phyloP scores from a whole-genome alignment of 2,329 filamentous ascomycete genomes.

The Pezicula radicicola region DNA sequence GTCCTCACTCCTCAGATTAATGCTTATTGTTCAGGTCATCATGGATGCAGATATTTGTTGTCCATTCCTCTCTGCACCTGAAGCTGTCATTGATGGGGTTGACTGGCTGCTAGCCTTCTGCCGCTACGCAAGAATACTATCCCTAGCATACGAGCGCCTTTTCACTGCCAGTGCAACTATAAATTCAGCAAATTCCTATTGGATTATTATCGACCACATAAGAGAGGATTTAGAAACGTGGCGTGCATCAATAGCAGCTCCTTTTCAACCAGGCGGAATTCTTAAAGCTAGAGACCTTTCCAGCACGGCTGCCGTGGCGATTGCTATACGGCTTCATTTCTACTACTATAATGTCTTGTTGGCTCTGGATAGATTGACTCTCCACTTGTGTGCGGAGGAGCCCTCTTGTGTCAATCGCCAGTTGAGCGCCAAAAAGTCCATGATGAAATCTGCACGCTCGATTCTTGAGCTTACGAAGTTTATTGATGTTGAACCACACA shows the following conservation, averaged over 20 bases:
- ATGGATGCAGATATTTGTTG: conserved; percentile 33
- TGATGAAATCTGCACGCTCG: conserved; percentile 28
- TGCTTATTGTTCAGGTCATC: conserved; percentile 17
- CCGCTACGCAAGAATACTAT: conserved; percentile 27
- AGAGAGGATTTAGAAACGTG: no score
- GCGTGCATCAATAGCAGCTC: no score
- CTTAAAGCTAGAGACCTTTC: no score
- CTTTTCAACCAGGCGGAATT: no score
- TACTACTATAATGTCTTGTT: no score
- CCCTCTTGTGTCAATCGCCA: no score
- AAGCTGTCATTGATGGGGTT: conserved; percentile 27
- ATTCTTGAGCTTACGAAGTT: conserved; percentile 29
- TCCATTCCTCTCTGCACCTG: conserved; percentile 28
- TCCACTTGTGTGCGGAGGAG: no score
- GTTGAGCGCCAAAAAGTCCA: neutral
- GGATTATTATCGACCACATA: no score
- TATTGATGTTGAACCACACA: conserved; percentile 30
- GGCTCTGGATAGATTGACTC: no score
- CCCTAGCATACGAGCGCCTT: conserved; percentile 27
- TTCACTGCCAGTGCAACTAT: conserved; percentile 30
- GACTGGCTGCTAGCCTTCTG: conserved; percentile 32
- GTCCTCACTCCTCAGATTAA: neutral
- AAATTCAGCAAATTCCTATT: conserved; percentile 14
- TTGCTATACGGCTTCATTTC: no score
- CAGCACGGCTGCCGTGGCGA: no score